phyloP scores from a whole-genome alignment of 2,329 filamentous ascomycete species.

The Neoscytalidium dimidiatum region DNA sequence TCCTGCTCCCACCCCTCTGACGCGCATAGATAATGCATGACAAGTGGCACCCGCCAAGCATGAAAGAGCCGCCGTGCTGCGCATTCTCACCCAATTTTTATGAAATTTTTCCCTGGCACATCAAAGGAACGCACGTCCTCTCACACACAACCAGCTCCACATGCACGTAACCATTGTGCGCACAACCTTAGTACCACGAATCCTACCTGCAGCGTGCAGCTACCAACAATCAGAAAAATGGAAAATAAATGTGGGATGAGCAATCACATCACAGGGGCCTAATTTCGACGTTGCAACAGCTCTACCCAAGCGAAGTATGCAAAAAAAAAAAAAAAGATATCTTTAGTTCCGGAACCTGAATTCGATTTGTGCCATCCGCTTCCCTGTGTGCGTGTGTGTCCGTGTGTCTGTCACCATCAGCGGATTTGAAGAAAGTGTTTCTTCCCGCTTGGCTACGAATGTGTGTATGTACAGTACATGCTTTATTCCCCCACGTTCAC shows the following conservation, averaged over 20 bases:
- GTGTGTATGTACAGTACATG: constrained; percentile 1
- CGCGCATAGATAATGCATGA: too few relatives aligned
- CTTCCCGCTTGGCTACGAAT: neutral
- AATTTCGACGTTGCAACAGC: neutral
- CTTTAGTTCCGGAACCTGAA: neutral
- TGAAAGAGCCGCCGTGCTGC: neutral
- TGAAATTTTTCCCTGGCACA: neutral
- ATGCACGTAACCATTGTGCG: neutral
- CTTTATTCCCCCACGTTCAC: neutral
- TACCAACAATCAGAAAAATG: neutral
- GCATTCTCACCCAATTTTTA: too few relatives aligned
- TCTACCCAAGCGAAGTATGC: too few relatives aligned
- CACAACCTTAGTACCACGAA: neutral
- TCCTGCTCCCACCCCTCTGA: too few relatives aligned
- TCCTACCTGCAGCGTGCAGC: neutral
- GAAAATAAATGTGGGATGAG: neutral
- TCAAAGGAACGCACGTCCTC: too few relatives aligned
- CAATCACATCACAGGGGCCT: constrained; percentile 4
- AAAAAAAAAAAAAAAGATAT: neutral
- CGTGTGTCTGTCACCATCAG: neutral
- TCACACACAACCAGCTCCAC: neutral
- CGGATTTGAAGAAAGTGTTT: neutral
- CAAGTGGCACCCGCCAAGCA: neutral
- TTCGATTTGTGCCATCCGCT: neutral
- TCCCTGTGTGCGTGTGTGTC: neutral